Evolutionary conservation across 345 rosid species (phyloP).

Genomic region (Noccaea bulbosa): DNA sequence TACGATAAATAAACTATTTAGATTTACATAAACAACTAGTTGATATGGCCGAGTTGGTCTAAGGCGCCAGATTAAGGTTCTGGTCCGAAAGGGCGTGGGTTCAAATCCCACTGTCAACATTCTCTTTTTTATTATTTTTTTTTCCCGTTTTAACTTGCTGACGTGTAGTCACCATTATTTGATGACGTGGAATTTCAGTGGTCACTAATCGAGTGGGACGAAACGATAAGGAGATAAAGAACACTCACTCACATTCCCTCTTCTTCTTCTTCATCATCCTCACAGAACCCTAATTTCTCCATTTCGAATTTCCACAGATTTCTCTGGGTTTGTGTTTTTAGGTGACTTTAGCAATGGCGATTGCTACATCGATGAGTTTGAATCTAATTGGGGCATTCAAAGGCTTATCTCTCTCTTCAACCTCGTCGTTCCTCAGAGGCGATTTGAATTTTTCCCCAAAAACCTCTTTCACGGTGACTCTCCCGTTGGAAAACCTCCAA

Average conservation of each 20-base stretch:
- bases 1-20: not conserved
- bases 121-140: not conserved
- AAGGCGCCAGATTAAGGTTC: slow-evolving; percentile 99
- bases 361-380: slow-evolving; percentile 51
- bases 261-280: slow-evolving; percentile 5
- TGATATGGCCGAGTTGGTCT: slow-evolving; percentile 99
- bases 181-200: slow-evolving; percentile 29
- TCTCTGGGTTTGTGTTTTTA: not conserved
- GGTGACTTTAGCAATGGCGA: slow-evolving; percentile 43
- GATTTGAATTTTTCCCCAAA: slow-evolving; percentile 46
- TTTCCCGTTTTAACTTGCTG: not conserved
- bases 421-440: slow-evolving; percentile 64
- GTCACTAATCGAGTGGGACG: slow-evolving; percentile 32
- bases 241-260: not conserved
- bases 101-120: slow-evolving; percentile 94
- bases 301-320: too few relatives aligned
- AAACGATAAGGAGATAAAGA: slow-evolving; percentile 30
- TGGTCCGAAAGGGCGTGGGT: slow-evolving; percentile 99
- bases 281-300: slow-evolving; percentile 31
- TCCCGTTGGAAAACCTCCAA: slow-evolving; percentile 45
- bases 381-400: slow-evolving; percentile 63
- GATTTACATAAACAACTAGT: slow-evolving; percentile 25
- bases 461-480: slow-evolving; percentile 46
- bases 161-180: slow-evolving; percentile 8
- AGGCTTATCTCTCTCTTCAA: slow-evolving; percentile 66